Conservation (phyloP, 257 asterid genomes). For the Linderniella brevidens region DNA sequence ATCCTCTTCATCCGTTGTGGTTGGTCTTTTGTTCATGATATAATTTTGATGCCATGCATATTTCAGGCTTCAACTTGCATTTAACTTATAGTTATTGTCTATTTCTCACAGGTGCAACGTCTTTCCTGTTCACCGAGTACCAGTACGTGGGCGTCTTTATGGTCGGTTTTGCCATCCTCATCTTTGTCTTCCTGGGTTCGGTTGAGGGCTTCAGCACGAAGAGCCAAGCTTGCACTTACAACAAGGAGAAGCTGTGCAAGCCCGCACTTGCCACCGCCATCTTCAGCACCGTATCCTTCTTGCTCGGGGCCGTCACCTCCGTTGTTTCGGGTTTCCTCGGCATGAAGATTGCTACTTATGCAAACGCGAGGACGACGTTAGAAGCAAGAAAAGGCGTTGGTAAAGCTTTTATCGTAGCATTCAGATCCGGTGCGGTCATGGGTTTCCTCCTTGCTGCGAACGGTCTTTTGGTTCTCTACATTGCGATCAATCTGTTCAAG, state of each 20-base stretch:
- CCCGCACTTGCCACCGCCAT: slow-evolving; percentile 80
- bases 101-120: slow-evolving; percentile 60
- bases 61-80: neutral
- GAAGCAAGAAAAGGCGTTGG: slow-evolving; percentile 90
- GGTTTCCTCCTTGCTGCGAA: slow-evolving; percentile 90
- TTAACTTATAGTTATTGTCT: neutral
- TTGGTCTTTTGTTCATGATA: neutral
- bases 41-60: neutral
- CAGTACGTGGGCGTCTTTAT: slow-evolving; percentile 74
- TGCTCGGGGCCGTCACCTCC: slow-evolving; percentile 85
- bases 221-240: slow-evolving; percentile 37
- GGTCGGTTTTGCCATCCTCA: slow-evolving; percentile 80
- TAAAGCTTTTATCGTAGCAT: slow-evolving; percentile 45
- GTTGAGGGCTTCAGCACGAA: slow-evolving; percentile 81
- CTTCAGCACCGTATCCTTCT: slow-evolving; percentile 63
- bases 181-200: slow-evolving; percentile 79
- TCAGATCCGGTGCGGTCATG: slow-evolving; percentile 83
- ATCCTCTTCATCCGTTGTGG: too few species aligned
- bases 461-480: slow-evolving; percentile 70
- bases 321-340: slow-evolving; percentile 84
- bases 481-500: slow-evolving; percentile 66
- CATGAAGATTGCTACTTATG: slow-evolving; percentile 88
- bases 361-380: slow-evolving; percentile 82
- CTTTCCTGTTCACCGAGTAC: slow-evolving; percentile 66
- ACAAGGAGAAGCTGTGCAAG: slow-evolving; percentile 36